phyloP scores from a whole-genome alignment of 176 grass and related monocot species.

The Alloteropsis semialata region DNA sequence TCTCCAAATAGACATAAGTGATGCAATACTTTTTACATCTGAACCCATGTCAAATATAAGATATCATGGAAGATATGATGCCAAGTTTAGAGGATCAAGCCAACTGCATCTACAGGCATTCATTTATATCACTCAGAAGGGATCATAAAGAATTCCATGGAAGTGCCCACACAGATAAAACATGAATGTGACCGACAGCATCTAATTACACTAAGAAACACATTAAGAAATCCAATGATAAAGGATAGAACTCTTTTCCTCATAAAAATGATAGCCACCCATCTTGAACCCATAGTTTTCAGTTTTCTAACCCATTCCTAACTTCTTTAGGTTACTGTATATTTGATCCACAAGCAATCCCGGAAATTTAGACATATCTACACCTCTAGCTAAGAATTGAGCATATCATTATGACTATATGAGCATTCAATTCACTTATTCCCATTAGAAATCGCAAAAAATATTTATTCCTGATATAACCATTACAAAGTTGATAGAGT shows the following conservation, averaged over 20 bases:
- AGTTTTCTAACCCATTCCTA: not conserved
- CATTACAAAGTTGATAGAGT: not conserved
- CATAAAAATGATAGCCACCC: not conserved
- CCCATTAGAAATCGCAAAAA: not conserved
- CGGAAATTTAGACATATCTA: constrained; percentile 2
- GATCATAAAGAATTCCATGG: not conserved
- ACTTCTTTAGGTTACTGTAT: constrained; percentile 1
- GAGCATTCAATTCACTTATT: not conserved
- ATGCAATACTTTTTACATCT: not conserved
- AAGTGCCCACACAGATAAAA: not conserved
- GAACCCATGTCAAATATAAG: not conserved
- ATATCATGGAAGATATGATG: not conserved
- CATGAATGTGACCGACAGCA: constrained; percentile 7
- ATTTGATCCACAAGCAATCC: not conserved
- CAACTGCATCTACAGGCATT: not conserved
- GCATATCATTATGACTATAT: constrained; percentile 10
- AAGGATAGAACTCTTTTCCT: not conserved
- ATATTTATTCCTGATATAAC: constrained; percentile 2
- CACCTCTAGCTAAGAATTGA: constrained; percentile 10
- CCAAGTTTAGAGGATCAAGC: not conserved
- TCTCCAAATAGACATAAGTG: not conserved
- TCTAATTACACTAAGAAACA: not conserved
- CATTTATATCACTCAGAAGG: not conserved
- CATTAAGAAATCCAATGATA: not conserved
- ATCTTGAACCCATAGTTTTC: not conserved